These are phyloP conservation scores for Trichoderma orchidacearum DNA, from an alignment of 495 filamentous ascomycete species.

Conservation along the genomic window DNA sequence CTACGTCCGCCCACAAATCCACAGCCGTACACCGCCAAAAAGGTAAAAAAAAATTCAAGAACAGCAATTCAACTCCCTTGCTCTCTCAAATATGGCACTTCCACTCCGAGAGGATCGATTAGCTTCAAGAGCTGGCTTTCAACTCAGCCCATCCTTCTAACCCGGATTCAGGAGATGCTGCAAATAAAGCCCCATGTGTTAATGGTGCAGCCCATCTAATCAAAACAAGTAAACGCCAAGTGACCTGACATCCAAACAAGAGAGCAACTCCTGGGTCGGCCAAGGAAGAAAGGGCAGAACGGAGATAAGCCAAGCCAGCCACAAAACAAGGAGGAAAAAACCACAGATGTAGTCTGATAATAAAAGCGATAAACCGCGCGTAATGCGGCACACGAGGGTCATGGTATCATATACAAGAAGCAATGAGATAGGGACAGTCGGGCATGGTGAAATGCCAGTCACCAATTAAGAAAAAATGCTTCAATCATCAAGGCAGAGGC, in stretches of 20 bases:
- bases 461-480: neutral
- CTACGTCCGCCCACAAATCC: neutral
- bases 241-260: neutral
- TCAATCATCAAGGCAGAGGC: slow-evolving; percentile 6
- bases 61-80: neutral
- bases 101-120: neutral
- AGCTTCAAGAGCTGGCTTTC: neutral
- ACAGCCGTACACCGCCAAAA: neutral
- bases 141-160: neutral
- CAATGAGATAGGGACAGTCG: neutral
- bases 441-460: neutral
- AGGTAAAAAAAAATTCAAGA: neutral
- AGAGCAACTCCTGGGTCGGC: neutral
- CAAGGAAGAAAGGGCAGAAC: neutral
- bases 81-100: neutral
- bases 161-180: neutral
- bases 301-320: neutral
- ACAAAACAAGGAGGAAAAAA: neutral
- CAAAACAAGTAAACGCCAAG: neutral
- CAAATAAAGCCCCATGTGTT: neutral
- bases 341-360: neutral
- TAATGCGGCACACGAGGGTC: neutral
- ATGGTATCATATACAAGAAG: slow-evolving; percentile 4
- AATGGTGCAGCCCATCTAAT: neutral
- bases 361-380: neutral